phyloP scores from a whole-genome alignment of 352 stramenopile genomes.

The Aphanomyces cochlioides region DNA sequence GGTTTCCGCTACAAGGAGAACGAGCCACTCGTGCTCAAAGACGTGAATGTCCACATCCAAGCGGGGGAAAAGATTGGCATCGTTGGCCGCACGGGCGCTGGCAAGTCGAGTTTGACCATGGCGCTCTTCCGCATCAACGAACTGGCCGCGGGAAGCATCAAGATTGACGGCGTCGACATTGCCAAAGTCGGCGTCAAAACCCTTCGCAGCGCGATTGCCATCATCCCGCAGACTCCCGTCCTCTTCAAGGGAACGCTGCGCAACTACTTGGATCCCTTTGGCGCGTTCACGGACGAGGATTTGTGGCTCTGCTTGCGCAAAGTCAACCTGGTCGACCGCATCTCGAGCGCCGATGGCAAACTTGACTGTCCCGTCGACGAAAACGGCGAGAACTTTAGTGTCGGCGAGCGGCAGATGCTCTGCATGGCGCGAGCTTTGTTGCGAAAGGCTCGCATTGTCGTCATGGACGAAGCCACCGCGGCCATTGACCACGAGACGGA shows the following conservation, averaged over 20 bases:
- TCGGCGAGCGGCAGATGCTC: conserved; percentile 87
- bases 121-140: conserved; percentile 82
- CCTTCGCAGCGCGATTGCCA: conserved; percentile 65
- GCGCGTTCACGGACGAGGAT: conserved; percentile 53
- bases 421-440: conserved; percentile 89
- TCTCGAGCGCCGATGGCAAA: conserved; percentile 25
- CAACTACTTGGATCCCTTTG: conserved; percentile 78
- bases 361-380: conserved; percentile 68
- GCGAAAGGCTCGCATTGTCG: conserved; percentile 84
- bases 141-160: conserved; percentile 55
- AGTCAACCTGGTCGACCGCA: conserved; percentile 45
- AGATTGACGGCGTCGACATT: conserved; percentile 72
- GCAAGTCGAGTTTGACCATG: conserved; percentile 69
- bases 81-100: conserved; percentile 68
- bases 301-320: conserved; percentile 57
- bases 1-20: conserved; percentile 85
- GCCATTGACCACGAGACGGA: conserved; percentile 57
- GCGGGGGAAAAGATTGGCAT: conserved; percentile 66
- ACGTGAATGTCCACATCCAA: conserved; percentile 45
- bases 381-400: conserved; percentile 82
- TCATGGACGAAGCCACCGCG: conserved; percentile 76
- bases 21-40: conserved; percentile 39
- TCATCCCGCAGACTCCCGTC: conserved; percentile 88
- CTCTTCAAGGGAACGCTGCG: conserved; percentile 77
- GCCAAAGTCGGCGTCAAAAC: conserved; percentile 52